Percentiles rank a stretch among this genome's conserved stretches.
These are phyloP conservation scores for Hansfordia pulvinata DNA, from an alignment of 2,329 filamentous ascomycete genomes.

Conservation along the genomic window DNA sequence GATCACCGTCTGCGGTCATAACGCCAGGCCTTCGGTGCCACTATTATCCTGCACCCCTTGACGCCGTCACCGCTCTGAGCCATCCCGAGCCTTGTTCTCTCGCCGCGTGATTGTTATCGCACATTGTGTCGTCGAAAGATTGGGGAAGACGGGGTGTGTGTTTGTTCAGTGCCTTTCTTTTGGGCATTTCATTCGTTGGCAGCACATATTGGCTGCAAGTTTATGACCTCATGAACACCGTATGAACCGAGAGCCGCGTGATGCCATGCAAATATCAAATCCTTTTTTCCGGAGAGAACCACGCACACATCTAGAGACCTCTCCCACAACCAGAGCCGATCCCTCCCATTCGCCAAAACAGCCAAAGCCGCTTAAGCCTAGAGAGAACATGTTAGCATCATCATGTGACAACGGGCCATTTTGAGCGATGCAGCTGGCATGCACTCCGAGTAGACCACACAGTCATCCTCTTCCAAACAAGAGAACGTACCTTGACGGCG, in stretches of 20 bases:
- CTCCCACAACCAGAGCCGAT: constrained; percentile 13
- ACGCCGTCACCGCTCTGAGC: too few species aligned
- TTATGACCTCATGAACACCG: constrained; percentile 21
- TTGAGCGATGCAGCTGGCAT: too few species aligned
- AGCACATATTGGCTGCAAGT: constrained; percentile 19
- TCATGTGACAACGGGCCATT: too few species aligned
- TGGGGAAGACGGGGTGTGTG: constrained; percentile 1
- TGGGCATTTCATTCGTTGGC: constrained; percentile 18
- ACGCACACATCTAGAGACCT: constrained; percentile 13
- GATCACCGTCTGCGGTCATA: too few species aligned
- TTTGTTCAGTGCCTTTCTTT: constrained; percentile 14
- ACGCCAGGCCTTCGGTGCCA: too few species aligned
- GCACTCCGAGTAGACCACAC: too few species aligned
- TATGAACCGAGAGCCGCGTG: constrained; percentile 23
- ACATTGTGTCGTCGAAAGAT: too few species aligned
- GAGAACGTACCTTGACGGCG: constrained; percentile 87
- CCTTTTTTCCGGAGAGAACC: constrained; percentile 16
- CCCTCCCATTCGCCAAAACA: too few species aligned
- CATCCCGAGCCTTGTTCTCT: too few species aligned
- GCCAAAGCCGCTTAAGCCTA: constrained; percentile 15
- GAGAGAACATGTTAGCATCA: constrained; percentile 5
- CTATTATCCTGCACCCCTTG: too few species aligned
- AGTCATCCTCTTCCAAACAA: too few species aligned
- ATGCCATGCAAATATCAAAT: constrained; percentile 23
- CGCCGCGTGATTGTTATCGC: too few species aligned